Percentiles rank a stretch among this genome's conserved stretches.
phyloP scores from a whole-genome alignment of 345 rosid species.

The Limnanthes douglasii region DNA sequence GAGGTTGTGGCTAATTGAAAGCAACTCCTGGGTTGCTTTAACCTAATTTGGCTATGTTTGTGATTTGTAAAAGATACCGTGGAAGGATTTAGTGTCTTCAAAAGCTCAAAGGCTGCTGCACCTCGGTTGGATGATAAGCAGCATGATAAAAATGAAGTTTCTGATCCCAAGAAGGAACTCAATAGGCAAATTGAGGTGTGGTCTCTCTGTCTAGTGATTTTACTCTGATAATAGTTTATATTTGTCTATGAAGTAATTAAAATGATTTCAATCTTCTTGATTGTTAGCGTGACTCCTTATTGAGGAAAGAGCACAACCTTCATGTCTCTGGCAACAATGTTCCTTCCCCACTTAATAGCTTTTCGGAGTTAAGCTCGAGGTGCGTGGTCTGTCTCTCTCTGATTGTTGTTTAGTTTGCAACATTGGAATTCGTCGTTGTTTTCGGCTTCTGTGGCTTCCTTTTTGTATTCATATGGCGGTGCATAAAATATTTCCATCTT shows the following conservation, averaged over 20 bases:
- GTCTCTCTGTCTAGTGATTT: no score
- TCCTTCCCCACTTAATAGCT: slow-evolving; percentile 63
- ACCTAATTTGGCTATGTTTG: not conserved
- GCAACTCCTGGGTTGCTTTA: no score
- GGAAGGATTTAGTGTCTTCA: slow-evolving; percentile 74
- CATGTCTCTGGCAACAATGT: slow-evolving; percentile 69
- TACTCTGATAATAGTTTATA: no score
- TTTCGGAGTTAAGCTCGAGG: slow-evolving; percentile 57
- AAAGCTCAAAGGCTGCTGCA: slow-evolving; percentile 21
- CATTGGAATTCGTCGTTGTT: no score
- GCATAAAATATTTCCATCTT: no score
- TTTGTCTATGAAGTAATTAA: no score
- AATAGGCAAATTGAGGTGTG: slow-evolving; percentile 55
- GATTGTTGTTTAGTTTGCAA: not conserved
- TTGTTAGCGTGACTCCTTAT: slow-evolving; percentile 45
- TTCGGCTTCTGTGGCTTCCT: no score
- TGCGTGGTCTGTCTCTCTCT: slow-evolving; percentile 11
- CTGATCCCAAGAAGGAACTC: slow-evolving; percentile 35
- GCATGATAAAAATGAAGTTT: slow-evolving; percentile 13
- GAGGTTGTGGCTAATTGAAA: no score
- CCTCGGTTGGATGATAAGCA: slow-evolving; percentile 11
- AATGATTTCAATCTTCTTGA: not conserved
- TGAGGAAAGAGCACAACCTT: slow-evolving; percentile 55
- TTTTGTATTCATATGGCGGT: no score
- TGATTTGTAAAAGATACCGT: slow-evolving; percentile 22